These are phyloP conservation scores for Coemansia erecta DNA, from an alignment of 192 early-diverging fungal genomes.

Conservation along the genomic window DNA sequence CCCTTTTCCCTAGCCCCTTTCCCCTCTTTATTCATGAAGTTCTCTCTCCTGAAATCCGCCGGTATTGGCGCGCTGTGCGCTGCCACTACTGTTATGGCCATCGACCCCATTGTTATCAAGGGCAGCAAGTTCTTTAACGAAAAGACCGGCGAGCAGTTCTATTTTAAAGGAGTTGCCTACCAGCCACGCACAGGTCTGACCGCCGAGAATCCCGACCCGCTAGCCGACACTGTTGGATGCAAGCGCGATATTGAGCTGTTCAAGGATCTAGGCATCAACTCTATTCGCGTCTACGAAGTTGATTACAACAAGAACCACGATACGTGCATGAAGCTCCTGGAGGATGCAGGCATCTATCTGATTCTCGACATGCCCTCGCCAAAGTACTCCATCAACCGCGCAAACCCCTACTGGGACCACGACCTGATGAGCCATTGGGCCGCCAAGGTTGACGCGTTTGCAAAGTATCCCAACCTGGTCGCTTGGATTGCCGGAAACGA, in stretches of 20 bases:
- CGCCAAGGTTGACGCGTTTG: conserved; percentile 65
- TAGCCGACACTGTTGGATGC: conserved; percentile 62
- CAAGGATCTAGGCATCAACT: conserved; percentile 65
- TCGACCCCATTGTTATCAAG: conserved; percentile 67
- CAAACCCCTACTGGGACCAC: conserved; percentile 58
- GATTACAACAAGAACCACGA: conserved; percentile 65
- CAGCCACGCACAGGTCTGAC: conserved; percentile 58
- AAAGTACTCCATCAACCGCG: conserved; percentile 62
- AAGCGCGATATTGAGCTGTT: conserved; percentile 63
- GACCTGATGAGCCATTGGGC: conserved; percentile 56
- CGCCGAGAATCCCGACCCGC: conserved; percentile 54
- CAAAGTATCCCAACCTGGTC: conserved; percentile 60
- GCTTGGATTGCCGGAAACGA: conserved; percentile 77
- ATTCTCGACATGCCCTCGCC: conserved; percentile 64
- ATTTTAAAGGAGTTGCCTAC: conserved; percentile 72
- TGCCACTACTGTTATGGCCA: conserved; percentile 28
- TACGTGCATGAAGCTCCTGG: conserved; percentile 67
- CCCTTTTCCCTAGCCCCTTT: too few species aligned
- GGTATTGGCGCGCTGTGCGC: conserved; percentile 22
- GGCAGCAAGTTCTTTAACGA: conserved; percentile 70
- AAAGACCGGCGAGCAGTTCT: conserved; percentile 71
- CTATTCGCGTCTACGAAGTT: conserved; percentile 71
- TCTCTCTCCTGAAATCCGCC: conserved; percentile 18
- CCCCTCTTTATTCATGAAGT: conserved; percentile 15
- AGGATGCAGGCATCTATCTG: conserved; percentile 65